phyloP scores from a whole-genome alignment of 176 grass and related monocot genomes.

The Ensete ventricosum region DNA sequence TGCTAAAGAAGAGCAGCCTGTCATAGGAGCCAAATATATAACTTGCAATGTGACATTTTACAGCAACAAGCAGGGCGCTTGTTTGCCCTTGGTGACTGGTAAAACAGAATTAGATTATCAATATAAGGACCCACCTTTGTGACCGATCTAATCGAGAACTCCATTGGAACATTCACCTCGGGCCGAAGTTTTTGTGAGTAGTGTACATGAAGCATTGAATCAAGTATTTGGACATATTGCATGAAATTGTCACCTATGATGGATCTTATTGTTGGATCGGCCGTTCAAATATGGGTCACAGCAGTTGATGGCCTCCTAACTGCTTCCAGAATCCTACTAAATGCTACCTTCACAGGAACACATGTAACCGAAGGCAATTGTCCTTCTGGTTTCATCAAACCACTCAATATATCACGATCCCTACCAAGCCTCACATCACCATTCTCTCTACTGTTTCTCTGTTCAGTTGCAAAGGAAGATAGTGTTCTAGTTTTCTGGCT shows the following conservation, averaged over 20 bases:
- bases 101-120: neutral
- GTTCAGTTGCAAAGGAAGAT: slow-evolving; percentile 46
- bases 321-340: slow-evolving; percentile 94
- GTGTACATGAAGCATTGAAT: neutral
- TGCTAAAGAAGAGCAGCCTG: slow-evolving; percentile 9
- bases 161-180: neutral
- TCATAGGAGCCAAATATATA: neutral
- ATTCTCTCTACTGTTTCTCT: slow-evolving; percentile 31
- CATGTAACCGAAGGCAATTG: slow-evolving; percentile 72
- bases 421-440: slow-evolving; percentile 34
- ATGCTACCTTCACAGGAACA: slow-evolving; percentile 80
- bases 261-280: slow-evolving; percentile 43
- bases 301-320: slow-evolving; percentile 54
- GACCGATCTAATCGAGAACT: neutral
- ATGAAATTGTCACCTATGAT: slow-evolving; percentile 15
- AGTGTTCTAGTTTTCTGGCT: slow-evolving; percentile 66
- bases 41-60: slow-evolving; percentile 1
- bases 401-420: slow-evolving; percentile 40
- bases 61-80: neutral
- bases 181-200: neutral
- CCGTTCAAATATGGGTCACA: slow-evolving; percentile 41
- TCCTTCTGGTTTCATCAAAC: slow-evolving; percentile 55
- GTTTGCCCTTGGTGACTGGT: neutral
- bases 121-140: neutral
- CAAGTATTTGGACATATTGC: neutral